Percentiles rank a stretch among this genome's conserved stretches.
These are phyloP conservation scores for Alternaria brassicae DNA, from an alignment of 2,329 filamentous ascomycete genomes.

Conservation along the genomic window DNA sequence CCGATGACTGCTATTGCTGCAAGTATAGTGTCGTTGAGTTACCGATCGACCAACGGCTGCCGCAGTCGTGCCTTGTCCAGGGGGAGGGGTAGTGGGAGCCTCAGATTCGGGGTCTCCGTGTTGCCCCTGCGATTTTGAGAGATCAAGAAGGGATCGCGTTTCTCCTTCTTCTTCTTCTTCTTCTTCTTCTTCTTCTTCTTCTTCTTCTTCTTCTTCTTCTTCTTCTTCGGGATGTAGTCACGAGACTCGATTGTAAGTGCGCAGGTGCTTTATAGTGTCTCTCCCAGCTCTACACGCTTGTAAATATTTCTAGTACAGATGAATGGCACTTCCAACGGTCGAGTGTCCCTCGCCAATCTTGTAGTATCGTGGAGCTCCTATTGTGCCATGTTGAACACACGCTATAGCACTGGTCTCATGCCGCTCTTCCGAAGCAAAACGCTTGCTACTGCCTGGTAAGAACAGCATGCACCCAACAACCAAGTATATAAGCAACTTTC, in stretches of 20 bases:
- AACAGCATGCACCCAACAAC: not conserved
- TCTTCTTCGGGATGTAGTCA: not conserved
- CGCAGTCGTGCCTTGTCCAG: constrained; percentile 13
- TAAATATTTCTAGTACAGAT: not conserved
- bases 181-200: not conserved
- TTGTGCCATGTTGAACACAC: constrained; percentile 28
- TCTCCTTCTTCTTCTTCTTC: not conserved
- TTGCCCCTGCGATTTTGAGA: constrained; percentile 12
- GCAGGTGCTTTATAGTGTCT: not conserved
- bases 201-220: not conserved
- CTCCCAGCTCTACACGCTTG: not conserved
- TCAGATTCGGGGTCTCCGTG: constrained; percentile 21
- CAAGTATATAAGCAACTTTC: not conserved
- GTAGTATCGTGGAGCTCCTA: constrained; percentile 7
- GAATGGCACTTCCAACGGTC: not conserved
- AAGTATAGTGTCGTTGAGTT: constrained; percentile 6
- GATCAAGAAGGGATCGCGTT: not conserved
- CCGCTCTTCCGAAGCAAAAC: constrained; percentile 1
- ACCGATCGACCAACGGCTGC: constrained; percentile 22
- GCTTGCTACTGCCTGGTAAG: not conserved
- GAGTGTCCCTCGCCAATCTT: constrained; percentile 1
- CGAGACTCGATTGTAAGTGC: not conserved
- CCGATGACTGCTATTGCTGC: constrained; percentile 2
- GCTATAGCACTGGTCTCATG: constrained; percentile 11
- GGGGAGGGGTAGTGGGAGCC: constrained; percentile 11